Percentiles rank a stretch among this genome's conserved stretches.
Evolutionary conservation across 495 filamentous ascomycete species (phyloP).

Genomic region (Lepidopterella palustris): DNA sequence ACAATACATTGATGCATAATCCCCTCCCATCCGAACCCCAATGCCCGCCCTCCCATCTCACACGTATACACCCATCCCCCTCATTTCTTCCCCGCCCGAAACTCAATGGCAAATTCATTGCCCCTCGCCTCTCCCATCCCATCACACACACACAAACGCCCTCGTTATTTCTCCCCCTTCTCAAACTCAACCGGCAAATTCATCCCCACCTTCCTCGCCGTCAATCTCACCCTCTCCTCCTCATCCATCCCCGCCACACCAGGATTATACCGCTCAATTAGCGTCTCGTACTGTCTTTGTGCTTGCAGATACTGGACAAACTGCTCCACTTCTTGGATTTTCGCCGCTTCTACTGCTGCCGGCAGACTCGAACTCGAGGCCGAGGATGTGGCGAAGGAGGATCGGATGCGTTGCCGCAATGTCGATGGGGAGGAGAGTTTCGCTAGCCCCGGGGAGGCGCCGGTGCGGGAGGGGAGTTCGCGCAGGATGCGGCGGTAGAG

Average conservation of each 20-base stretch:
- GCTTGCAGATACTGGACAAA: conserved; percentile 71
- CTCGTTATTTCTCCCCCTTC: conserved; percentile 6
- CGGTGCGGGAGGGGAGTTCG: conserved; percentile 69
- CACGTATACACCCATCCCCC: too few relatives aligned
- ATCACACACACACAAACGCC: too few relatives aligned
- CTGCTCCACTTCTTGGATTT: conserved; percentile 62
- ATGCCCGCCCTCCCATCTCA: too few relatives aligned
- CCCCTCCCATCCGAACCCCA: too few relatives aligned
- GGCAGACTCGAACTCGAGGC: conserved; percentile 6
- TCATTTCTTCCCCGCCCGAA: too few relatives aligned
- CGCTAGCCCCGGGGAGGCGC: conserved; percentile 19
- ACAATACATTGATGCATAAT: too few relatives aligned
- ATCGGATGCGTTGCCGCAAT: conserved; percentile 41
- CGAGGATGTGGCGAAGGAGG: conserved; percentile 40
- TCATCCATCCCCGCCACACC: conserved; percentile 69
- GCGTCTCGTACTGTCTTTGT: conserved; percentile 69
- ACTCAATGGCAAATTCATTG: too few relatives aligned
- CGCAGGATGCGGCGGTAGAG: conserved; percentile 87
- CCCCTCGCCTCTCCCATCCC: too few relatives aligned
- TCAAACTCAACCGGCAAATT: conserved; percentile 55
- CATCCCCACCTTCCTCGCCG: conserved; percentile 83
- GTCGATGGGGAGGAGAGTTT: conserved; percentile 45
- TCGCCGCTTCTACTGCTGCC: conserved; percentile 20
- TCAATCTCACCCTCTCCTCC: conserved; percentile 76
- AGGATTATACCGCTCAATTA: conserved; percentile 90